Conservation (phyloP, 2,329 filamentous ascomycete genomes). For the Penicillium sp. region DNA sequence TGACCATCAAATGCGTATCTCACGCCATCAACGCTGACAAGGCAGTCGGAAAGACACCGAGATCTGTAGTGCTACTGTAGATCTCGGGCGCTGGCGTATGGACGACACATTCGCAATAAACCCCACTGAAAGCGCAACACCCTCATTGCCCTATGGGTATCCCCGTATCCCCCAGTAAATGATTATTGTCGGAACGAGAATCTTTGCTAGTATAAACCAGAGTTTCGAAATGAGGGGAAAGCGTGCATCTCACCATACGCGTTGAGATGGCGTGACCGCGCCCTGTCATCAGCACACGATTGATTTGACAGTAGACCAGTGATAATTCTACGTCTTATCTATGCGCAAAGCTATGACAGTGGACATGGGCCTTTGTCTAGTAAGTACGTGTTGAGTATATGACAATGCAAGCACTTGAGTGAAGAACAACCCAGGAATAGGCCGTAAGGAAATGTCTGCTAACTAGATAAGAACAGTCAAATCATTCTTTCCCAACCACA, state of each 20-base stretch:
- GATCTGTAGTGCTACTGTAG: background rate
- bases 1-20: constrained; percentile 8
- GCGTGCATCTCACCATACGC: constrained; percentile 12
- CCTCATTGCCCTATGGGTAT: background rate
- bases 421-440: background rate
- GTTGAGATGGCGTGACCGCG: constrained; percentile 15
- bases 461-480: background rate
- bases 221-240: constrained; percentile 1
- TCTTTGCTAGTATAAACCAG: background rate
- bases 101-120: constrained; percentile 21
- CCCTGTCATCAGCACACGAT: background rate
- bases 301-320: background rate
- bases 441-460: background rate
- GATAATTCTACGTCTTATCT: background rate
- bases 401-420: background rate
- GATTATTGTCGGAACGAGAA: no score
- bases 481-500: constrained; percentile 1
- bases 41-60: constrained; percentile 1
- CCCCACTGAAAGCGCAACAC: constrained; percentile 15
- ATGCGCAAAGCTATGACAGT: background rate
- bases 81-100: background rate
- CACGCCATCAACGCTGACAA: constrained; percentile 9
- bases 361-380: background rate
- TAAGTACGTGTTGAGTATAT: background rate
- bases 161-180: no score